phyloP scores from a whole-genome alignment of 345 rosid genomes.

The Cardamine occulta region DNA sequence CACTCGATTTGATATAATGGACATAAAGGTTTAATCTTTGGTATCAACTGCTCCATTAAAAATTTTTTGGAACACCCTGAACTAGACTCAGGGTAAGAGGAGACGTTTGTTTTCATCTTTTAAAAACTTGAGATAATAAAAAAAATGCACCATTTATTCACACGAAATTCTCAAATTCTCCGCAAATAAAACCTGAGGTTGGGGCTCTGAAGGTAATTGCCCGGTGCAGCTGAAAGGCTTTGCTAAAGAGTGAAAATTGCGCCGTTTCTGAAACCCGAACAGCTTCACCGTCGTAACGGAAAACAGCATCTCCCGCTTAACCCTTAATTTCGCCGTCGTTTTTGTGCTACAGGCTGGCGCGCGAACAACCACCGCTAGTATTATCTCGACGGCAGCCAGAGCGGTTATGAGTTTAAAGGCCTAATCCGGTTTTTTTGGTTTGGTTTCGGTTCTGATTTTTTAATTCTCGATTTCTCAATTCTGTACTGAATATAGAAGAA shows the following conservation, averaged over 20 bases:
- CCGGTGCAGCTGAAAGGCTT: conserved; percentile 9
- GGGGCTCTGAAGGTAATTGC: conserved; percentile 2
- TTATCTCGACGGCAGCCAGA: background rate
- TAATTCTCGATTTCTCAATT: no score
- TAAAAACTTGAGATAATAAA: background rate
- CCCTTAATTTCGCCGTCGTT: background rate
- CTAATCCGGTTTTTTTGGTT: background rate
- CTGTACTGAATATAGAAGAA: background rate
- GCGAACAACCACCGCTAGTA: conserved; percentile 4
- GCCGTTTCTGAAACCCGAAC: conserved; percentile 11
- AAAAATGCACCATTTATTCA: background rate
- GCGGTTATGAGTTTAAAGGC: background rate
- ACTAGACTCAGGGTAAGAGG: background rate
- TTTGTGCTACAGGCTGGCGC: background rate
- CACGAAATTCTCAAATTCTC: background rate
- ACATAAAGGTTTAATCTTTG: conserved; percentile 29
- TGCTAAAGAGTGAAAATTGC: conserved; percentile 17
- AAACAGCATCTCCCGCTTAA: conserved; percentile 27
- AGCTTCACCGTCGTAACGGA: conserved; percentile 23
- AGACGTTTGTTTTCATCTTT: background rate
- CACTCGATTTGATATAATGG: background rate
- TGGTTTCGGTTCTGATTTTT: background rate
- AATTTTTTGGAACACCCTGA: background rate
- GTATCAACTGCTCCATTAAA: background rate
- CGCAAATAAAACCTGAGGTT: conserved; percentile 31